These are phyloP conservation scores for Saccharomycodes ludwigii DNA, from an alignment of 805 yeast species.

Conservation along the genomic window DNA sequence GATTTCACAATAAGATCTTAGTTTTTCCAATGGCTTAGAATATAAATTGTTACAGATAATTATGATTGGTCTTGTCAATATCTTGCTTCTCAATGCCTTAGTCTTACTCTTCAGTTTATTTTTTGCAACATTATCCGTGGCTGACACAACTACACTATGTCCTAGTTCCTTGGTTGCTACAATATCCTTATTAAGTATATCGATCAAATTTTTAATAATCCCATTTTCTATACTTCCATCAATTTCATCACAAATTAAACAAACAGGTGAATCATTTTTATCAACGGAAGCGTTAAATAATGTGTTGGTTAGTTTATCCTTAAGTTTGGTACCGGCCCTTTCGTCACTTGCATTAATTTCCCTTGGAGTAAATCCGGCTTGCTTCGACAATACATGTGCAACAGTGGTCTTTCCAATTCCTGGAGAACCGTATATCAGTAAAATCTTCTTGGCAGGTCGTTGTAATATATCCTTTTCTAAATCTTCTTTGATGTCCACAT, in stretches of 20 bases:
- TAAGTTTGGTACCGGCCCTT: conserved; percentile 45
- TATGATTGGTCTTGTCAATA: conserved; percentile 72
- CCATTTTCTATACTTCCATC: conserved; percentile 69
- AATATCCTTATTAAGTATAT: conserved; percentile 46
- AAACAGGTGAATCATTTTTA: conserved; percentile 55
- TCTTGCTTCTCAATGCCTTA: conserved; percentile 25
- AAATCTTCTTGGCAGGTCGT: conserved; percentile 49
- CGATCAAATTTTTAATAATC: conserved; percentile 44
- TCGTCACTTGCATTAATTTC: conserved; percentile 86
- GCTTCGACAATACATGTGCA: conserved; percentile 73
- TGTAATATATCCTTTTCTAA: conserved; percentile 34
- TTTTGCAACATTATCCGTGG: conserved; percentile 11
- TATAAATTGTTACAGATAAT: conserved; percentile 87
- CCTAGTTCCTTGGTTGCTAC: conserved; percentile 31
- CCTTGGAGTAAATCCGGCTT: conserved; percentile 65
- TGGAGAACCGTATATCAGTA: conserved; percentile 82
- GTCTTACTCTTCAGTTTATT: conserved; percentile 15
- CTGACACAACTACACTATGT: conserved; percentile 7
- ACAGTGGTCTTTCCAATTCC: conserved; percentile 90
- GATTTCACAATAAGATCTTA: conserved; percentile 64
- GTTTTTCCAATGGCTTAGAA: conserved; percentile 57
- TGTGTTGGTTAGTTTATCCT: conserved; percentile 47
- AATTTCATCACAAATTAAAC: conserved; percentile 79
- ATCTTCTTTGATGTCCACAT: conserved; percentile 5
- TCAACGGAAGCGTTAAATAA: conserved; percentile 47